Conservation (phyloP, 179 eudicot species). For the Silene vulgaris region DNA sequence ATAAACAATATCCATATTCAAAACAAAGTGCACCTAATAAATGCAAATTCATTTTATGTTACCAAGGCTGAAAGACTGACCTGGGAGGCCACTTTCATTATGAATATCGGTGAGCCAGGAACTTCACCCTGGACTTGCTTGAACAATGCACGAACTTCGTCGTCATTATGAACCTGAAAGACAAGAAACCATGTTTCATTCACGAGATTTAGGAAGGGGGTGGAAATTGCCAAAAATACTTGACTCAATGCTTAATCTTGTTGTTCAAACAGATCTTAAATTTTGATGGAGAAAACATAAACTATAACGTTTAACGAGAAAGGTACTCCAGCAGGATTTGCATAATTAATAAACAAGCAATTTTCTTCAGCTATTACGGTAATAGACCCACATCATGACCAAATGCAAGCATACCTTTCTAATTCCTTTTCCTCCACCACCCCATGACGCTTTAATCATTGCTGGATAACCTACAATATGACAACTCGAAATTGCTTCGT, state of each 20-base stretch:
- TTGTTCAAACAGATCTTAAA: not conserved
- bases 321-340: not conserved
- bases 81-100: conserved; percentile 99
- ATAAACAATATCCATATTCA: conserved; percentile 15
- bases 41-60: not conserved
- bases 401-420: conserved; percentile 64
- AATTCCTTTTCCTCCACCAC: conserved; percentile 99
- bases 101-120: conserved; percentile 96
- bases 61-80: conserved; percentile 35
- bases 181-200: conserved; percentile 13
- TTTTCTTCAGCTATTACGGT: not conserved
- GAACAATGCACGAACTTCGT: conserved; percentile 91
- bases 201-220: not conserved
- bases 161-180: conserved; percentile 90
- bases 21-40: not conserved
- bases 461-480: conserved; percentile 98
- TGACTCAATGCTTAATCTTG: not conserved
- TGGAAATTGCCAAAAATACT: not conserved
- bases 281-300: no score
- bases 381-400: not conserved
- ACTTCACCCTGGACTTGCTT: conserved; percentile 99
- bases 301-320: not conserved
- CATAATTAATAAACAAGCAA: conserved; percentile 2
- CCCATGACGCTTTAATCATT: conserved; percentile 99
- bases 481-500: conserved; percentile 94